Percentiles rank a stretch among this genome's conserved stretches.
Evolutionary conservation across 1,284 basidiomycete genomes (phyloP).

Genomic region (Ustilago trichophora): DNA sequence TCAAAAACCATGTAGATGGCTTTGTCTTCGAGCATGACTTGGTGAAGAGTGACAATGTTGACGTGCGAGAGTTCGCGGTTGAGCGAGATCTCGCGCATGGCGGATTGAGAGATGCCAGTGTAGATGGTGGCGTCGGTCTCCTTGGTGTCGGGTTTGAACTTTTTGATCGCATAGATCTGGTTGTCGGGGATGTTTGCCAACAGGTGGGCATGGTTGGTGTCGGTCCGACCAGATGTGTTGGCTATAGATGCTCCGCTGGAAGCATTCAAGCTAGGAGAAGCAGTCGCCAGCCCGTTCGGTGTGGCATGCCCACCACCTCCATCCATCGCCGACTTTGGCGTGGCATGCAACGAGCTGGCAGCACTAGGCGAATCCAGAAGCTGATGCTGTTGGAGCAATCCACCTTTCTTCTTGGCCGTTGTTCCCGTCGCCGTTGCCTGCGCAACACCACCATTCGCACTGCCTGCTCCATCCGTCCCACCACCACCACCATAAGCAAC

Average conservation of each 20-base stretch:
- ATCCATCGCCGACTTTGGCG: slow-evolving; percentile 20
- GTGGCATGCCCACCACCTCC: slow-evolving; percentile 8
- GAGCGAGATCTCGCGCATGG: slow-evolving; percentile 94
- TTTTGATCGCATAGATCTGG: slow-evolving; percentile 87
- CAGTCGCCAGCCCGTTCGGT: slow-evolving; percentile 1
- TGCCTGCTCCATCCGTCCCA: not conserved
- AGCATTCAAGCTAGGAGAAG: slow-evolving; percentile 16
- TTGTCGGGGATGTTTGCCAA: slow-evolving; percentile 11
- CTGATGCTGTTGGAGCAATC: slow-evolving; percentile 27
- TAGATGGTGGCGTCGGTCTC: slow-evolving; percentile 72
- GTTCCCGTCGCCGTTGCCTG: not conserved
- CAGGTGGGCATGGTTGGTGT: not conserved
- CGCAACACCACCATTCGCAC: not conserved
- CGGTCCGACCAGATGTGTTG: not conserved
- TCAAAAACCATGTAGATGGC: slow-evolving; percentile 91
- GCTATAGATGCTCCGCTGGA: slow-evolving; percentile 1
- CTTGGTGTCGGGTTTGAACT: slow-evolving; percentile 96
- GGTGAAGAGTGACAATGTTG: slow-evolving; percentile 88
- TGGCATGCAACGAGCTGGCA: slow-evolving; percentile 19
- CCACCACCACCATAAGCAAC: not conserved
- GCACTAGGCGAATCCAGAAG: slow-evolving; percentile 22
- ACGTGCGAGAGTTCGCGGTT: slow-evolving; percentile 93
- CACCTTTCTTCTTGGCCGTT: slow-evolving; percentile 16
- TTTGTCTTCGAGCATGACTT: slow-evolving; percentile 96
- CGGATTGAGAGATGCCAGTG: slow-evolving; percentile 96